Percentiles rank a stretch among this genome's conserved stretches.
phyloP scores from a whole-genome alignment of 768 basidiomycete species.

The Lactarius akahatsu region DNA sequence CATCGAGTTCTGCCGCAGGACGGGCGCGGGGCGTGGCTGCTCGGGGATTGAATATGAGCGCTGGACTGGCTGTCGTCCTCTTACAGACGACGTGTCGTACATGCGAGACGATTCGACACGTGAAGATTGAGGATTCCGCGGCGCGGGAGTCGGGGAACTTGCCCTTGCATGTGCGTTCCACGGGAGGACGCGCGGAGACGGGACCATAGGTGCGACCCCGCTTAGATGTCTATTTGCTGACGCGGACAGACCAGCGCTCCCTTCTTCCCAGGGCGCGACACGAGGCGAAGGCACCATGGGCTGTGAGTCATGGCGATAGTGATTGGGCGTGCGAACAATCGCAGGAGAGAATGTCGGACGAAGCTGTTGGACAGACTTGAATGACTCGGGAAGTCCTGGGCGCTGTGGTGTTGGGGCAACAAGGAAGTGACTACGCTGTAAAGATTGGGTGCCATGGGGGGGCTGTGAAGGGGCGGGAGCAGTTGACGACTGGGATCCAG shows the following conservation, averaged over 20 bases:
- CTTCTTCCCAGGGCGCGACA: constrained; percentile 17
- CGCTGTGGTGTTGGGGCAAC: constrained; percentile 30
- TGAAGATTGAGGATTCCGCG: constrained; percentile 13
- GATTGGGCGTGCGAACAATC: constrained; percentile 66
- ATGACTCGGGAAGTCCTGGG: constrained; percentile 40
- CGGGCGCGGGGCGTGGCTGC: background rate
- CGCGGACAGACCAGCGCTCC: constrained; percentile 2
- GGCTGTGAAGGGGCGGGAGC: constrained; percentile 10
- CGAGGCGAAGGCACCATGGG: constrained; percentile 28
- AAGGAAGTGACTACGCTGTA: constrained; percentile 25
- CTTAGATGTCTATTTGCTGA: constrained; percentile 21
- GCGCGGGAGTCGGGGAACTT: constrained; percentile 23
- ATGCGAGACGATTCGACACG: constrained; percentile 13
- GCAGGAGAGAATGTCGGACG: constrained; percentile 67
- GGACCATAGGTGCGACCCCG: background rate
- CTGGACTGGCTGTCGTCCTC: constrained; percentile 8
- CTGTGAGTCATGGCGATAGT: constrained; percentile 43
- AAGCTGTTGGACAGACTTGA: constrained; percentile 51
- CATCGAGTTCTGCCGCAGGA: constrained; percentile 28
- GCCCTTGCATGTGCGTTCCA: constrained; percentile 18
- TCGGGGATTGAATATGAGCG: constrained; percentile 27
- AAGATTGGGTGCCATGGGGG: background rate
- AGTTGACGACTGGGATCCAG: constrained; percentile 1
- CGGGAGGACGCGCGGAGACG: constrained; percentile 20
- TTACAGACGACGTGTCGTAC: constrained; percentile 12